Conservation (phyloP, 2,329 filamentous ascomycete species). For the Fusarium sacchari region DNA sequence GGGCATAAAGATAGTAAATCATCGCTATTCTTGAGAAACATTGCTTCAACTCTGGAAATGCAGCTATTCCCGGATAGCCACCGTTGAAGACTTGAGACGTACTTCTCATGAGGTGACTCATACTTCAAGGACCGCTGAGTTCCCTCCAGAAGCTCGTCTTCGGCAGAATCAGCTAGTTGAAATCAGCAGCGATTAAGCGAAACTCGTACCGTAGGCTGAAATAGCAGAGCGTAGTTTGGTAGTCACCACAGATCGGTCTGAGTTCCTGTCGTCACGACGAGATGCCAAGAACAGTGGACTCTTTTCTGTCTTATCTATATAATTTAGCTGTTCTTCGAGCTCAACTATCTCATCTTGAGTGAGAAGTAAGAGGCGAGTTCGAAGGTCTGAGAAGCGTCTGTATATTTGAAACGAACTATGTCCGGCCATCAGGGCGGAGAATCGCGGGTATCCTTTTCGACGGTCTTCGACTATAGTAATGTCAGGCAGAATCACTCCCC, state of each 20-base stretch:
- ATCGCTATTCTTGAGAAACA: too few relatives aligned
- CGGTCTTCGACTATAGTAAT: neutral
- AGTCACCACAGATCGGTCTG: neutral
- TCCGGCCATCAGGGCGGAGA: neutral
- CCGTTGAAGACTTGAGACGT: neutral
- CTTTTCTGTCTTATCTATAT: neutral
- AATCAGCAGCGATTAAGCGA: rapidly evolving
- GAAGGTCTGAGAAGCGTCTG: neutral
- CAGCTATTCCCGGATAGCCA: neutral
- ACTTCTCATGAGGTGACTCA: neutral
- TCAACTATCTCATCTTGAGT: neutral
- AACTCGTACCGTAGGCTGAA: neutral
- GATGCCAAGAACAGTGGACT: neutral
- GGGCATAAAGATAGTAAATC: too few relatives aligned
- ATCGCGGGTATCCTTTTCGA: neutral
- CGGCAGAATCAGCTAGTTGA: neutral
- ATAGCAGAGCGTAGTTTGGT: neutral
- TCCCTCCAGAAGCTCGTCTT: neutral
- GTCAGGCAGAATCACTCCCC: rapidly evolving
- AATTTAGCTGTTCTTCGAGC: neutral
- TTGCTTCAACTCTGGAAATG: too few relatives aligned
- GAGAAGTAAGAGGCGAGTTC: neutral
- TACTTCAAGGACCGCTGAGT: neutral
- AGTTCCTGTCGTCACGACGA: neutral
- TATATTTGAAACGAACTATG: neutral